phyloP scores from a whole-genome alignment of 2,329 filamentous ascomycete genomes.

The Neophaeococcomyces aloes region DNA sequence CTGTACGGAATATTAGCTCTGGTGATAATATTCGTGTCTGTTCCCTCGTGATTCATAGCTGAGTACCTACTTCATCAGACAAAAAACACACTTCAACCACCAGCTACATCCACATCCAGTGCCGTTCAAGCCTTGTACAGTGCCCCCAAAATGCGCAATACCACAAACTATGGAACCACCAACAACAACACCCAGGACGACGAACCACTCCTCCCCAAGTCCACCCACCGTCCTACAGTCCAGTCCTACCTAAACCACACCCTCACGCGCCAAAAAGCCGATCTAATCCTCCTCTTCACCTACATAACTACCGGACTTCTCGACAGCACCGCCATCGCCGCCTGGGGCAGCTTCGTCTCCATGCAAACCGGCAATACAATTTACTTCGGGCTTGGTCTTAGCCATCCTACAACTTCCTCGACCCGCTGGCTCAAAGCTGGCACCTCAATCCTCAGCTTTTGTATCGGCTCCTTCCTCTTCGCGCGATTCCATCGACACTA shows the following conservation, averaged over 20 bases:
- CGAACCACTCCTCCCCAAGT: slow-evolving; percentile 5
- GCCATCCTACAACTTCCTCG: slow-evolving; percentile 43
- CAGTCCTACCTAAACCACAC: slow-evolving; percentile 27
- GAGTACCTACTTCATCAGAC: no score
- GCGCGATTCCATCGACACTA: slow-evolving; percentile 56
- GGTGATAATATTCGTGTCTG: no score
- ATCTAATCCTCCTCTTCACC: slow-evolving; percentile 58
- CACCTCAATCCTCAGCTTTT: slow-evolving; percentile 61
- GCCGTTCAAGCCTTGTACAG: neutral
- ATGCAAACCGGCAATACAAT: slow-evolving; percentile 84
- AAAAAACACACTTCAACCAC: neutral
- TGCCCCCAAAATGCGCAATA: neutral
- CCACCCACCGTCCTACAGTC: neutral
- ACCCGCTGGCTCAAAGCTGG: slow-evolving; percentile 64
- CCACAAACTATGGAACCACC: slow-evolving; percentile 5
- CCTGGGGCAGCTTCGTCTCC: slow-evolving; percentile 70
- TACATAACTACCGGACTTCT: slow-evolving; percentile 69
- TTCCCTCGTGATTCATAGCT: no score
- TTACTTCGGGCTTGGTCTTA: slow-evolving; percentile 65
- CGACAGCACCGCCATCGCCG: slow-evolving; percentile 64
- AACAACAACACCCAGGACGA: neutral
- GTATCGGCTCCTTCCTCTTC: slow-evolving; percentile 61
- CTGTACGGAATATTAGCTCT: no score
- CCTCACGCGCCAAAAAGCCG: slow-evolving; percentile 49
- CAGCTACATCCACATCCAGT: neutral